Evolutionary conservation across 2,329 filamentous ascomycete genomes (phyloP), one percentile per base, ranked within the genome.

Genomic region (Keithomyces neogunnii): DNA sequence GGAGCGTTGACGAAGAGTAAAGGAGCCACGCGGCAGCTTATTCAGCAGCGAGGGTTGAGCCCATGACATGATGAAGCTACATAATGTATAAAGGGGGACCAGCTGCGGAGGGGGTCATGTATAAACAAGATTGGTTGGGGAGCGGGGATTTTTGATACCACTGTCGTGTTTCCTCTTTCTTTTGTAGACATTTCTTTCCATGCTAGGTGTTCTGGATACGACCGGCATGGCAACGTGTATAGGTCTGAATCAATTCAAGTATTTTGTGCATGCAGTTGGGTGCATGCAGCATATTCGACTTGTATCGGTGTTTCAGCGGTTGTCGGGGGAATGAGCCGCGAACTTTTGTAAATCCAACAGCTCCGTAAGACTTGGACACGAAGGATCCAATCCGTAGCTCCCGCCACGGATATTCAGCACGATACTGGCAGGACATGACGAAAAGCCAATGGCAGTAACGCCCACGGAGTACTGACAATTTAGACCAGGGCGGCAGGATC

Each of bases 1-100:
- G 72, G 49, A 76, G 76, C 56, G 63, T 82, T 55, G 73, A 79
- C 50, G 78, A 82, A 63, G 78, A 81, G 65, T 78, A 71, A 52
- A 57, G 57, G 53, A 51, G 58, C 32, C 9, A 13, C 38, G 26
- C 36, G 46, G 56, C 62, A 48, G 56, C 51, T 28, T 19, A 19
- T 19, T 19, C 19, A 19, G 19, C 19, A 19, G 19, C 19, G 19
- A 19, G 19, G 19, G 19, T 19, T 19, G 19, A 19, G 19, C 19
- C 19, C 19, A 19, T 19, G 19, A 19, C 19, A 19, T 19, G 19
- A 19, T 19, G 19, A 19, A 19, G 19, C 10, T 30, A 11, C 13
- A 44, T 44, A 11, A 42, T 7, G 28, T 5, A 28, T 8, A n/a
- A 28, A 8, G 26, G n/a, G n/a, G 9, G n/a, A 26, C 39, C 3